phyloP scores from a whole-genome alignment of 345 rosid genomes.

The Lumnitzera littorea region DNA sequence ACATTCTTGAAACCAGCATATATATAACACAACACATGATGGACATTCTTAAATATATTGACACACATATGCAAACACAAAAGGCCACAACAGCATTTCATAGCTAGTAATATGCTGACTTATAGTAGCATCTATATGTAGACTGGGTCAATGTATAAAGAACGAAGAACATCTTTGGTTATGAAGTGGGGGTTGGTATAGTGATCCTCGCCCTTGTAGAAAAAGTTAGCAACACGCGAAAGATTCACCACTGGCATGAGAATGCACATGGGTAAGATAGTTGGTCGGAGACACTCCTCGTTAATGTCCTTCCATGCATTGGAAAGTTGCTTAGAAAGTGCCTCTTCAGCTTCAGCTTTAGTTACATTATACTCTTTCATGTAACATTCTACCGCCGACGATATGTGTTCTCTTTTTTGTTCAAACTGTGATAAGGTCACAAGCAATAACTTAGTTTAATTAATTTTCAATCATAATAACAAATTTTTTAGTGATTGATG shows the following conservation, averaged over 20 bases:
- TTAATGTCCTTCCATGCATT: conserved; percentile 23
- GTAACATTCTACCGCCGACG: conserved; percentile 14
- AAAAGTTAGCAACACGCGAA: conserved; percentile 11
- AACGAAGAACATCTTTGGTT: conserved; percentile 1
- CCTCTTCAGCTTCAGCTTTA: conserved; percentile 8
- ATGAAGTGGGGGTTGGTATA: neutral
- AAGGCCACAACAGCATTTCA: no score
- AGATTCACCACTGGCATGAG: conserved; percentile 15
- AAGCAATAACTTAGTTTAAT: no score
- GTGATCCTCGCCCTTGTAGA: conserved; percentile 19
- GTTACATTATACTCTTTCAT: conserved; percentile 3
- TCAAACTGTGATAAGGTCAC: conserved; percentile 5
- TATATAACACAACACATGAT: no score
- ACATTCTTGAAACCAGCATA: no score
- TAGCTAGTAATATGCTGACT: no score
- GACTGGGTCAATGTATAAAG: conserved; percentile 9
- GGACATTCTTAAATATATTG: no score
- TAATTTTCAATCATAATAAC: no score
- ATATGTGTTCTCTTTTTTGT: conserved; percentile 14
- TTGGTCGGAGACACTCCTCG: conserved; percentile 6
- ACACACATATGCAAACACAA: no score
- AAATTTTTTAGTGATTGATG: no score
- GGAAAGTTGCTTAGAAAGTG: neutral
- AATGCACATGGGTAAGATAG: conserved; percentile 5
- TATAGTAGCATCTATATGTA: neutral